phyloP scores from a whole-genome alignment of 2,329 filamentous ascomycete genomes.

The Pyricularia pennisetigena region DNA sequence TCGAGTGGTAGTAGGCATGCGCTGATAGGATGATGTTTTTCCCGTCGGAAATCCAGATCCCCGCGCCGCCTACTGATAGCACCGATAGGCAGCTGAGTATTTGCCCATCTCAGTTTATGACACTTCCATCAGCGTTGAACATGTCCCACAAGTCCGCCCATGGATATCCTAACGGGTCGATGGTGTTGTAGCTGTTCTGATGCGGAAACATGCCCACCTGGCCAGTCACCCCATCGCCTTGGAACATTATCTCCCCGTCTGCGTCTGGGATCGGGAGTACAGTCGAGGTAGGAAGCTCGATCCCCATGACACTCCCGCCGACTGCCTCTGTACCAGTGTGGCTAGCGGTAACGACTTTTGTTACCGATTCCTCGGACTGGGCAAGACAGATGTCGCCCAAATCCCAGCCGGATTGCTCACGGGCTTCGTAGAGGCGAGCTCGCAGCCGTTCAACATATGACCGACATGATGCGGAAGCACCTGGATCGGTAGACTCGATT shows the following conservation, averaged over 20 bases:
- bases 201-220: background rate
- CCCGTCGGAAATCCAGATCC: background rate
- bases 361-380: conserved; percentile 35
- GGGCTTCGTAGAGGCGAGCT: conserved; percentile 31
- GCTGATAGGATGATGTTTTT: background rate
- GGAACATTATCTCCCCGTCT: background rate
- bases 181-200: conserved; percentile 1
- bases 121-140: conserved; percentile 4
- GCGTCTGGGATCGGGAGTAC: background rate
- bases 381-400: conserved; percentile 38
- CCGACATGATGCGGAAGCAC: conserved; percentile 23
- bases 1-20: background rate
- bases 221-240: background rate
- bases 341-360: conserved; percentile 22
- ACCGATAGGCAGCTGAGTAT: background rate
- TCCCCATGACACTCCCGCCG: background rate
- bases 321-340: background rate
- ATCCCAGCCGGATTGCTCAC: conserved; percentile 33
- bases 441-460: conserved; percentile 13
- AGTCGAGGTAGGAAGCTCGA: background rate
- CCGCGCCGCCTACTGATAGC: background rate
- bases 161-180: conserved; percentile 2
- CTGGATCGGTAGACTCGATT: conserved; percentile 38
- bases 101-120: background rate
- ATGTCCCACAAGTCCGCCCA: conserved; percentile 6